A percentile compares a stretch with the other conserved stretches of the same genome.
phyloP scores from a whole-genome alignment of 805 yeast species.

The Pichia nakasei region DNA sequence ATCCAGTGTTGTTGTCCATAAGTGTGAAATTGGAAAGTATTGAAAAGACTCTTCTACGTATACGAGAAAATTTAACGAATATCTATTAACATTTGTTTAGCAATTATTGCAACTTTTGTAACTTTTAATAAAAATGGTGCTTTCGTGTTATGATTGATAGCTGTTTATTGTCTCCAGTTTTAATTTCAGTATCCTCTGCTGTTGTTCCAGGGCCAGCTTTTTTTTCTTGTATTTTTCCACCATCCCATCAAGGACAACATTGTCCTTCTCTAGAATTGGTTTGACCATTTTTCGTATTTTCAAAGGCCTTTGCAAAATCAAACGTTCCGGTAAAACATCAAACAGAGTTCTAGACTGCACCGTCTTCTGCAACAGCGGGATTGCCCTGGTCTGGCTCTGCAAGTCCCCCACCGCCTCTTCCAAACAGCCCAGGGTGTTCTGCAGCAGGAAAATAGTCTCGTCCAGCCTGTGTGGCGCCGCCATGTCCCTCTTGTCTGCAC shows the following conservation, averaged over 20 bases:
- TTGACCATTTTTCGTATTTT: constrained; percentile 7
- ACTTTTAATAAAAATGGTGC: too few relatives aligned
- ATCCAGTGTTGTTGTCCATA: constrained; percentile 55
- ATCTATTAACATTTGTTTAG: constrained; percentile 1
- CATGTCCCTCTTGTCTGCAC: not conserved
- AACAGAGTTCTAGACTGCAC: constrained; percentile 7
- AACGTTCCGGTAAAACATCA: constrained; percentile 13
- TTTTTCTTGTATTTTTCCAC: constrained; percentile 5
- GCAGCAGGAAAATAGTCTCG: constrained; percentile 1
- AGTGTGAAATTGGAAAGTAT: constrained; percentile 55
- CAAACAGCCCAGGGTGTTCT: constrained; percentile 4
- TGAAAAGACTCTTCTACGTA: constrained; percentile 38
- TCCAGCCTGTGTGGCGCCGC: constrained; percentile 1
- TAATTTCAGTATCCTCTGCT: constrained; percentile 8
- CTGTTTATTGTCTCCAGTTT: constrained; percentile 10
- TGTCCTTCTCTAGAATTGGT: constrained; percentile 10
- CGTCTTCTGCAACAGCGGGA: not conserved
- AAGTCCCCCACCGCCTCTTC: constrained; percentile 5
- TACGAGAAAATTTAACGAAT: constrained; percentile 14
- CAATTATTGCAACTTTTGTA: too few relatives aligned
- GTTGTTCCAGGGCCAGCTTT: constrained; percentile 6
- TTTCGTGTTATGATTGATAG: not conserved
- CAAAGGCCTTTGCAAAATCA: constrained; percentile 2
- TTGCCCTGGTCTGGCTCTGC: constrained; percentile 2
- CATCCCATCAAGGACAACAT: not conserved